Percentiles rank a stretch among this genome's conserved stretches.
Conservation (phyloP, 2,329 filamentous ascomycete genomes). For the Chaetomiaceae sp. region DNA sequence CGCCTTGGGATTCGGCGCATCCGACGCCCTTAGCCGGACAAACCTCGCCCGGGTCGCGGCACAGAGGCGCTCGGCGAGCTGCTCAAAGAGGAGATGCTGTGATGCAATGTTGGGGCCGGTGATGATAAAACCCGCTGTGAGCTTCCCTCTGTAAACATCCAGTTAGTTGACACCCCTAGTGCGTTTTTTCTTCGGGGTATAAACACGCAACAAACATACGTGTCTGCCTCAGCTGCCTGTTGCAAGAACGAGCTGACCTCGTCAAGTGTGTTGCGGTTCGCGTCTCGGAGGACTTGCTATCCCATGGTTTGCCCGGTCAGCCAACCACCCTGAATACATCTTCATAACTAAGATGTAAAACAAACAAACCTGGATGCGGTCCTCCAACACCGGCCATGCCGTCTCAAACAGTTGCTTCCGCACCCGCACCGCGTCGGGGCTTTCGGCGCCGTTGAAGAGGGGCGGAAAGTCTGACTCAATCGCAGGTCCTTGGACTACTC, state of each 20-base stretch:
- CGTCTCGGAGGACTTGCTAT: slow-evolving; percentile 53
- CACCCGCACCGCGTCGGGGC: slow-evolving; percentile 42
- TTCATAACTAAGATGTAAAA: neutral
- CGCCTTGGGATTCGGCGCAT: slow-evolving; percentile 70
- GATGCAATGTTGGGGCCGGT: slow-evolving; percentile 76
- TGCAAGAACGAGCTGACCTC: slow-evolving; percentile 54
- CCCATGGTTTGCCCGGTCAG: neutral
- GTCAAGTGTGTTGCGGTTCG: slow-evolving; percentile 57
- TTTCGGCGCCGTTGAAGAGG: slow-evolving; percentile 53
- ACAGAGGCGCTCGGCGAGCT: slow-evolving; percentile 57
- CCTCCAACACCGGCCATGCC: slow-evolving; percentile 61
- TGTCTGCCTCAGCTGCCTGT: slow-evolving; percentile 32
- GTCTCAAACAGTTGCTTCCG: slow-evolving; percentile 58
- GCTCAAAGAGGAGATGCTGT: slow-evolving; percentile 68
- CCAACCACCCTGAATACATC: neutral
- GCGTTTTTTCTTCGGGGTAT: neutral
- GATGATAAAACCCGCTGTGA: slow-evolving; percentile 68
- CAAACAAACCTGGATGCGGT: slow-evolving; percentile 53
- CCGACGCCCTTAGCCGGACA: slow-evolving; percentile 63
- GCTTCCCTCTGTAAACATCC: slow-evolving; percentile 37
- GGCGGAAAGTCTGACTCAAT: slow-evolving; percentile 41
- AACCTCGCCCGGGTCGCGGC: slow-evolving; percentile 49
- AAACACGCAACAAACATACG: slow-evolving; percentile 16
- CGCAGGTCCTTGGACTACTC: neutral
- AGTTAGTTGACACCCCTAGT: neutral